Conservation (phyloP, 805 yeast species). For the Wickerhamiella nectarea region DNA sequence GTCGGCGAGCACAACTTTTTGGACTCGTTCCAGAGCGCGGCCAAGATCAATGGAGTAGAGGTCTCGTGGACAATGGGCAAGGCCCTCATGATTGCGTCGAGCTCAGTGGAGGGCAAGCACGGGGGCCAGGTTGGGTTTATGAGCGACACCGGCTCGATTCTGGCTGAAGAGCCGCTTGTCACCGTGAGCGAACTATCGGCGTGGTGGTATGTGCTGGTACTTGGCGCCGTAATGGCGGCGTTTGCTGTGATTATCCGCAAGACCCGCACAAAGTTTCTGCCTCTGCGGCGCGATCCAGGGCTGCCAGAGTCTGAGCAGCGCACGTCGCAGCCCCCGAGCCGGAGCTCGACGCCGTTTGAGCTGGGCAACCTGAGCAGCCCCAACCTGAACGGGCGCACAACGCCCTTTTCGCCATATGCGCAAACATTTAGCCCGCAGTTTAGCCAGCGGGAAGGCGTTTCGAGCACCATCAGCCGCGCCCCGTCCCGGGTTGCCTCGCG, state of each 20-base stretch:
- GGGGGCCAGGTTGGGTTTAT: constrained; percentile 5
- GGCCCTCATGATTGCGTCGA: constrained; percentile 68
- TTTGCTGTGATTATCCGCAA: not conserved
- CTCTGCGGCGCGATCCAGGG: not conserved
- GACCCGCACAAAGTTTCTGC: not conserved
- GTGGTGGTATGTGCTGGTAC: not conserved
- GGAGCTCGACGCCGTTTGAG: not conserved
- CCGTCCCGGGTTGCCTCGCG: constrained; percentile 1
- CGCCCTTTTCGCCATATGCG: not conserved
- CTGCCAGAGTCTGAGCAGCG: constrained; percentile 2
- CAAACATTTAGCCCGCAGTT: not conserved
- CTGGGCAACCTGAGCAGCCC: not conserved
- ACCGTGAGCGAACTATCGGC: not conserved
- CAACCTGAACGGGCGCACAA: not conserved
- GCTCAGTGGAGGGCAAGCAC: constrained; percentile 33
- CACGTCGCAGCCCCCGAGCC: constrained; percentile 3
- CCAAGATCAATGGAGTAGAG: constrained; percentile 68
- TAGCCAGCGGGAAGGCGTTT: not conserved
- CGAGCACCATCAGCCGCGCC: not conserved
- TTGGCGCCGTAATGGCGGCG: not conserved
- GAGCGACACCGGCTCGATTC: not conserved
- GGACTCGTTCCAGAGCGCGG: constrained; percentile 71
- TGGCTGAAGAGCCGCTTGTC: constrained; percentile 1
- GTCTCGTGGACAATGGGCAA: constrained; percentile 93
- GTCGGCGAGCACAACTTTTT: constrained; percentile 22